Percentiles rank a stretch among this genome's conserved stretches.
Evolutionary conservation across 1,139 yeast species (phyloP).

Genomic region (Pneumocystis oryctolagi): DNA sequence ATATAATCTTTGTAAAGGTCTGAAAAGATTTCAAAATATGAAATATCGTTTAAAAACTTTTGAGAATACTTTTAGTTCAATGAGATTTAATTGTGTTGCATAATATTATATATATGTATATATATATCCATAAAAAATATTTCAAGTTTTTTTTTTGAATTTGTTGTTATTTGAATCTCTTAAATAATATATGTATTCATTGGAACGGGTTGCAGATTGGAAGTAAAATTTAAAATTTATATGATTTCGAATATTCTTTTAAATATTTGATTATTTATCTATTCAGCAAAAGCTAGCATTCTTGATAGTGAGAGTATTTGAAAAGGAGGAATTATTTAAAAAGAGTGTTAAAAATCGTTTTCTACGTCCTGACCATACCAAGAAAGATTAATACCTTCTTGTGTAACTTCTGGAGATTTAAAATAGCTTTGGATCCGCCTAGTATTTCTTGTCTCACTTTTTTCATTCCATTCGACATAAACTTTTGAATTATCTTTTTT

Average conservation of each 20-base stretch:
- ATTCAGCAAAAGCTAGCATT: too few relatives aligned
- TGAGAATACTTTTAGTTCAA: background rate
- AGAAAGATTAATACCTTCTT: background rate
- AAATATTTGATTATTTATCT: background rate
- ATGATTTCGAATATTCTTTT: background rate
- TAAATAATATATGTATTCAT: background rate
- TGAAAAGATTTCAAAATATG: background rate
- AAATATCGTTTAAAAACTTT: background rate
- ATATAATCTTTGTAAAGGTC: too few relatives aligned
- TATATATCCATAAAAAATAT: background rate
- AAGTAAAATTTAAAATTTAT: background rate
- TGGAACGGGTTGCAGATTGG: background rate
- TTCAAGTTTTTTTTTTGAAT: background rate
- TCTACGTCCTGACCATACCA: background rate
- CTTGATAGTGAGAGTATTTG: too few relatives aligned
- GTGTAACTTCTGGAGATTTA: background rate
- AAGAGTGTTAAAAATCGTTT: background rate
- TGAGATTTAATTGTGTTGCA: background rate
- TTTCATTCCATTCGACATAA: constrained; percentile 45
- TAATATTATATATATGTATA: background rate
- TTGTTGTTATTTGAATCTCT: background rate
- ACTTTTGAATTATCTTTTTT: constrained; percentile 25
- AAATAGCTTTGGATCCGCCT: background rate
- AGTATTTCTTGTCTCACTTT: constrained; percentile 15
- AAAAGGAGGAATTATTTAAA: background rate